Conservation (phyloP, 73 alveolate species). For the Paramecium sexaurelia region DNA sequence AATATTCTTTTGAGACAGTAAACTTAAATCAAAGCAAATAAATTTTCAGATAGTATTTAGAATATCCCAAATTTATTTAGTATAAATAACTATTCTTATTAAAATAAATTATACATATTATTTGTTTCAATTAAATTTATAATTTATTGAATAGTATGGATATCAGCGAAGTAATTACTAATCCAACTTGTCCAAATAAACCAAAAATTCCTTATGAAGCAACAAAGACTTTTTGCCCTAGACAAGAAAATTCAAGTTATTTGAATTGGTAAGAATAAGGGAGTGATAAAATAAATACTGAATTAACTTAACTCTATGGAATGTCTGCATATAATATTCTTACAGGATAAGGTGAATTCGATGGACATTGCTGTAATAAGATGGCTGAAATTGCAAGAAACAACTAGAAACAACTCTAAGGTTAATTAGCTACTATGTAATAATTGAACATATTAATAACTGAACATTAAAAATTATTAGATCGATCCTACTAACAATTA, state of each 20-base stretch:
- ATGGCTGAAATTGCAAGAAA: not conserved
- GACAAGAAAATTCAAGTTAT: constrained; percentile 2
- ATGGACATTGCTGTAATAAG: constrained; percentile 5
- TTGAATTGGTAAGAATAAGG: constrained; percentile 9
- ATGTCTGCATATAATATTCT: not conserved
- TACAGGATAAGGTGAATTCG: not conserved
- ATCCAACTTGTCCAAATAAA: constrained; percentile 19
- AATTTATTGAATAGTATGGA: not conserved
- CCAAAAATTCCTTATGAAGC: not conserved
- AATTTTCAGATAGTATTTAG: no score
- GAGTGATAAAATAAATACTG: not conserved
- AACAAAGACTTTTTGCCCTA: not conserved
- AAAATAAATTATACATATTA: not conserved
- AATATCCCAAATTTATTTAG: not conserved
- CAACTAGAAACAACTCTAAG: not conserved
- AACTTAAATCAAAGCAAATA: no score
- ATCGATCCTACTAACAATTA: not conserved
- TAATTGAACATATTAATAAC: not conserved
- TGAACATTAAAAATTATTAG: not conserved
- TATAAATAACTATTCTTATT: not conserved
- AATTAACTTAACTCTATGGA: not conserved
- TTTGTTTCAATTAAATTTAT: not conserved
- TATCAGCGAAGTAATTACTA: not conserved
- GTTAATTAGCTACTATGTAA: not conserved
- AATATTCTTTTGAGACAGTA: no score